phyloP scores from a whole-genome alignment of 768 basidiomycete species.

The Jaapia argillacea region DNA sequence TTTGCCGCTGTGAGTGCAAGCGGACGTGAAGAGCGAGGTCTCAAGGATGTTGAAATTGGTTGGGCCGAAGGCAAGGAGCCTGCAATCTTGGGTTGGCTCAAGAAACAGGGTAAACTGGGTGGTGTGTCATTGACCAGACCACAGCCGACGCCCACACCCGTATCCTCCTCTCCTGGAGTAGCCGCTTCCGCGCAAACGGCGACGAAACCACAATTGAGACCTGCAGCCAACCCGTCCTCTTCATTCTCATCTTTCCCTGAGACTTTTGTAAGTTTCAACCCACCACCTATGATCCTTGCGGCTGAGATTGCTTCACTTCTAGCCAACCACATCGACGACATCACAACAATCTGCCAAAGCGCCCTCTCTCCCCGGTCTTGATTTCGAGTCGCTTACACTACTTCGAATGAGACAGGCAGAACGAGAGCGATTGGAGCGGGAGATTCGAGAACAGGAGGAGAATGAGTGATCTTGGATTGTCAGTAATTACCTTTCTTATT shows the following conservation, averaged over 20 bases:
- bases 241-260: slow-evolving; percentile 58
- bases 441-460: slow-evolving; percentile 65
- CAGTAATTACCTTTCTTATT: too few relatives aligned
- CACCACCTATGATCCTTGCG: background rate
- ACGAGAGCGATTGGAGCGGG: slow-evolving; percentile 62
- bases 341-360: slow-evolving; percentile 3
- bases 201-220: background rate
- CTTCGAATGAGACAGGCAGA: slow-evolving; percentile 79
- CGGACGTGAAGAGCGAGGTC: slow-evolving; percentile 36
- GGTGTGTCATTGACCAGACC: slow-evolving; percentile 1
- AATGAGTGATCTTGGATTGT: slow-evolving; percentile 17
- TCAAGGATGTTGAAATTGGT: slow-evolving; percentile 54
- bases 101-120: slow-evolving; percentile 59
- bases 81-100: slow-evolving; percentile 60
- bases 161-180: too few relatives aligned
- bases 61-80: slow-evolving; percentile 77
- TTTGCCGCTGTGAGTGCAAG: slow-evolving; percentile 66
- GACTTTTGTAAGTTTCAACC: slow-evolving; percentile 33
- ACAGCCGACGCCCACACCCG: slow-evolving; percentile 5
- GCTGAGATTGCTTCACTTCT: background rate
- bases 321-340: background rate
- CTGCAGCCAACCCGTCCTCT: slow-evolving; percentile 4
- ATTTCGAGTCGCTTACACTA: slow-evolving; percentile 74
- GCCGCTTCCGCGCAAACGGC: background rate
- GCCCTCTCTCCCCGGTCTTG: slow-evolving; percentile 30